Percentiles rank a stretch among this genome's conserved stretches.
phyloP scores from a whole-genome alignment of 495 filamentous ascomycete genomes.

The Penicillium robsamsonii region DNA sequence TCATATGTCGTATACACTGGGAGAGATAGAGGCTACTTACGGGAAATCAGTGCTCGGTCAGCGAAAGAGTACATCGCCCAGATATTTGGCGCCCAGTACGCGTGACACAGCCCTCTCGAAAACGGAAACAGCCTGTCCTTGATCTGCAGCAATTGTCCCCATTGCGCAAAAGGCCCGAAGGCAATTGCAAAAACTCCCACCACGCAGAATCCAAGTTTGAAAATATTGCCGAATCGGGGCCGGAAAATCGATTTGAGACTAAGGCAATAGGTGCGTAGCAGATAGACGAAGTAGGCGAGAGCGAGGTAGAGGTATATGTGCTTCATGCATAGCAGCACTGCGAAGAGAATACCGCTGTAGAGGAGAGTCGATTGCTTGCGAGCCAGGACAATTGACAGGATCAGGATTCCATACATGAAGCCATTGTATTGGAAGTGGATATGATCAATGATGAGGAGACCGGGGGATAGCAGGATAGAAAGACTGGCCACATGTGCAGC shows the following conservation, averaged over 20 bases:
- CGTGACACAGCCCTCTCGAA: constrained; percentile 88
- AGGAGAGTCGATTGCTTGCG: constrained; percentile 75
- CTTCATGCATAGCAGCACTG: constrained; percentile 84
- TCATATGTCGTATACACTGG: not conserved
- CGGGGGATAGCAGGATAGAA: constrained; percentile 87
- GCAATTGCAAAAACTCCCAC: constrained; percentile 72
- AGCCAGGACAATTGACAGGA: constrained; percentile 79
- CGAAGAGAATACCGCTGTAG: constrained; percentile 76
- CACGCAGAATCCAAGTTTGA: constrained; percentile 79
- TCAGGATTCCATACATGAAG: constrained; percentile 85
- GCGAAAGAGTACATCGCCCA: constrained; percentile 96
- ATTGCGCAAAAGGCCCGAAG: constrained; percentile 85
- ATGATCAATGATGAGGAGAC: constrained; percentile 94
- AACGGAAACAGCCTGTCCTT: constrained; percentile 88
- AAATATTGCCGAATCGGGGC: constrained; percentile 69
- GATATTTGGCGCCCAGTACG: constrained; percentile 97
- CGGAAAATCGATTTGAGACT: constrained; percentile 71
- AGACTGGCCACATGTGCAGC: constrained; percentile 84
- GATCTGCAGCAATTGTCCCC: constrained; percentile 85
- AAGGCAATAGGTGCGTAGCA: constrained; percentile 87
- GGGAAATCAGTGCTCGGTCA: constrained; percentile 76
- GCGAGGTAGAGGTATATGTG: constrained; percentile 98
- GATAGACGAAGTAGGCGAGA: constrained; percentile 92
- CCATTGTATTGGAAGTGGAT: constrained; percentile 99
- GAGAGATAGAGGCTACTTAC: constrained; percentile 45